Base-by-base conservation (phyloP, 1,139 yeast genomes). In the Zygosaccharomyces pseudobailii region DNA sequence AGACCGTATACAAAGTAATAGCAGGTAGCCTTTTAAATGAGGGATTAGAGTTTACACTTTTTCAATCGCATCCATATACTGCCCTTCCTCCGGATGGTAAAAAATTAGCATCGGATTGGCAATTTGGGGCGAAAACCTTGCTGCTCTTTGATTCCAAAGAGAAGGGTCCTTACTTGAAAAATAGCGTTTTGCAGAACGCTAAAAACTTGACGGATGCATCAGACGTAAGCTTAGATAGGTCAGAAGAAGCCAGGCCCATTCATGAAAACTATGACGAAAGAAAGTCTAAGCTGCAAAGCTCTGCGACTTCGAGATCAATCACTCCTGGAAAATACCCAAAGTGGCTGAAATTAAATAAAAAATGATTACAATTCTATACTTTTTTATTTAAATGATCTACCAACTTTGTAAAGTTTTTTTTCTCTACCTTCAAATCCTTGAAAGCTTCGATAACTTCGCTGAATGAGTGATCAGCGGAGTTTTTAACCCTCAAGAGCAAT, bases 41-140 rank as follows among this genome's bases (percentile, higher is more conserved):
- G 42, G 61, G 66, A 41, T 62, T 71, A 13, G 72, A 71, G 0
- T 71, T 69, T 55, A 65, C 66, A 5, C 61, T 76, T 48, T 55
- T 69, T 7, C 56, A 67, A n/a, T 74, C 79, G 2, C 66, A 71
- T 33, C 85, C 86, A 4, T 74, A 75, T 50, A 56, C 60, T 3
- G 60, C 56, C 8, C 52, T 78, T 20, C 62, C 58, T 6, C 48
- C 58, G 2, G 46, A 53, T 35, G 44, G 46, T 0, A 30, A 55
- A 1, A 45, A 41, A 24, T 43, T 65, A 33, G 56, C 62, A 4
- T 50, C 52, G 2, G 62, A 58, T 23, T 47, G 62, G 24, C 50
- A 49, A 2, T 62, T 70, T 40, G 64, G 63, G 7, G 46, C 63
- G 3, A 69, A 70, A 56, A 70, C 70, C 10, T 46, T 70, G 17